A percentile compares a stretch with the other conserved stretches of the same genome.
These are phyloP conservation scores for Saturnispora quitensis DNA, from an alignment of 805 yeast species.

Conservation along the genomic window DNA sequence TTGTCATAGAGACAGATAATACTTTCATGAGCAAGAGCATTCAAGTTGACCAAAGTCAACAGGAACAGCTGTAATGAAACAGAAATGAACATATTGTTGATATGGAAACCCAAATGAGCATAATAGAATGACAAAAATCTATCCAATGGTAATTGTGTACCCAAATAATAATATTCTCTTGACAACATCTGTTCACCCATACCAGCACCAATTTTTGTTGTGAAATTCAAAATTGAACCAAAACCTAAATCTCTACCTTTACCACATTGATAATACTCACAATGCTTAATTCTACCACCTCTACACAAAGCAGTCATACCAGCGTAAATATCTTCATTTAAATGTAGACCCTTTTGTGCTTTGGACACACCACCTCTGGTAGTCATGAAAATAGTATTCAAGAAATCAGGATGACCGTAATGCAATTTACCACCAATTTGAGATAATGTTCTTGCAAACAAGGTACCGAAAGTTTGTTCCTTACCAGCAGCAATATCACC, in stretches of 20 bases:
- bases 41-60: conserved; percentile 61
- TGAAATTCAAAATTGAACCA: conserved; percentile 77
- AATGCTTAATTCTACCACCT: conserved; percentile 83
- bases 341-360: conserved; percentile 78
- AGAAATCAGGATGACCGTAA: conserved; percentile 85
- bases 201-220: conserved; percentile 86
- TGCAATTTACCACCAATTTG: conserved; percentile 81
- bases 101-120: conserved; percentile 83
- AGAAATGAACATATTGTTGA: conserved; percentile 71
- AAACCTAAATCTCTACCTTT: conserved; percentile 86
- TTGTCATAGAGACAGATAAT: conserved; percentile 59
- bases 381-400: conserved; percentile 66
- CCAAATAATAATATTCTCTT: conserved; percentile 73
- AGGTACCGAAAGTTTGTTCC: conserved; percentile 82
- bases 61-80: conserved; percentile 65
- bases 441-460: conserved; percentile 74
- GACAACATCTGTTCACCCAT: conserved; percentile 88
- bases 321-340: conserved; percentile 83
- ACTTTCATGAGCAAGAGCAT: conserved; percentile 64
- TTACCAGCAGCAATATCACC: conserved; percentile 91
- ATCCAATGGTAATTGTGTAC: conserved; percentile 73
- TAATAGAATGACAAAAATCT: conserved; percentile 76
- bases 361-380: conserved; percentile 86
- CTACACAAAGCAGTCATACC: conserved; percentile 78
- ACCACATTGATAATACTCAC: conserved; percentile 86